Base-by-base conservation (phyloP, 768 basidiomycete species). In the Phallus indusiatus region DNA sequence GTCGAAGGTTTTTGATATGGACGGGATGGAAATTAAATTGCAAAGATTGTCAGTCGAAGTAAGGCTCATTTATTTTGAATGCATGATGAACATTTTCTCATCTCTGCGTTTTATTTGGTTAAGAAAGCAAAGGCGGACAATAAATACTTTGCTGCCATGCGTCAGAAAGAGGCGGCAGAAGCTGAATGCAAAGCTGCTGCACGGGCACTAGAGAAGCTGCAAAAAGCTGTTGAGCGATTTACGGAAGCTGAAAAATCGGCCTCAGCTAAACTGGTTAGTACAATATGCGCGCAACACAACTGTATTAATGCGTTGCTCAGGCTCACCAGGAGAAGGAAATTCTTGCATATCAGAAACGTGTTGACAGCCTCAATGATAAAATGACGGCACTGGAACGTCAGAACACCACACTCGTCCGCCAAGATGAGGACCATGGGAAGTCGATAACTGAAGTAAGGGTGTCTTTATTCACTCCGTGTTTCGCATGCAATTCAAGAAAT, bases 101-200 rank as follows among this genome's bases (percentile, higher is more conserved):
- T 36, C 47, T 47, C 35, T 53, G 1, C 20, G 59, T 47, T 55
- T 14, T 17, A 36, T 55, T 36, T 71, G 28, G 28, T 28, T 28
- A 28, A 97, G 92, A 91, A 90, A 86, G 90, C 92, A 9, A 97
- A 95, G 73, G 84, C 89, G 16, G 94, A 97, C 61, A 95, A 94
- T 75, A 97, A 94, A 70, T 98, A 83, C 68, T 98, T 85, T 67
- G 81, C 89, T 17, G 85, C 86, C 1, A 90, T 95, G 85, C 84
- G 93, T 33, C 85, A 87, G 59, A 93, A 88, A 71, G 93, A 96
- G 60, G 84, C 89, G 17, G 72, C 85, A 2, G 90, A 93, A 34
- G 75, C 75, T 1, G 90, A 93, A 68, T 79, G 84, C 50, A 90
- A 90, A 70, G 81, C 75, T 34, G 71, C 84, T 35, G 67, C 74